Base-by-base conservation (phyloP, 441 rosid species). In the Arabidopsis lyrata region DNA sequence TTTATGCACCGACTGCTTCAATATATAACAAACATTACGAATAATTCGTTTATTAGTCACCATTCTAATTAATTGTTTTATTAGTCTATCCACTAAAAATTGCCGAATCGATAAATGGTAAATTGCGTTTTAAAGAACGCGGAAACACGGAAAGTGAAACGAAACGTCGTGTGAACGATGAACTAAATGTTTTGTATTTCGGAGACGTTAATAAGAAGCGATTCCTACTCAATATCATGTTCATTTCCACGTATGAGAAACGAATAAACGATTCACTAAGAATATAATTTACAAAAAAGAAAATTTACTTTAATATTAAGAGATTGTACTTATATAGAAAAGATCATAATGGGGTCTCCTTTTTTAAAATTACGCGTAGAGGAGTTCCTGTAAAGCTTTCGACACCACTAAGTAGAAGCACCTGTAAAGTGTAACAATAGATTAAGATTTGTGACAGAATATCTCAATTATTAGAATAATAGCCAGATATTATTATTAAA, bases 351-450 rank as follows among this genome's bases (percentile, higher is more conserved):
- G 57, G 3, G 2, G 36, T 42, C 32, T 42, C 32, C 49, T n/a
- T 18, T 63, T 73, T 64, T 53, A 0, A 5, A 24, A 48, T 66
- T 66, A 66, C 54, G 72, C 78, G 72, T 66, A 48, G 61, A 39
- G 16, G 45, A 29, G 53, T 55, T 38, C 48, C 45, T 66, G 66
- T 56, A 74, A 74, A 48, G 66, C 58, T 38, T 6, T 6, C 36
- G 52, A 45, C 5, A 57, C 59, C 35, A 55, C 60, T n/a, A 27
- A 49, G 36, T 49, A 55, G 39, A 63, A 61, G 48, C 68, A 75
- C 69, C 78, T 75, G 78, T 68, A 75, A 75, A 75, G 78, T 61
- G 41, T 20, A 47, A 34, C 36, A 34, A 34, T 34, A 44, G 12
- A 68, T 41, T 41, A 67, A 67, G 68, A 57, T 50, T 74, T 58